Conservation (phyloP, 2,329 filamentous ascomycete genomes). For the Trichoderma gracile region DNA sequence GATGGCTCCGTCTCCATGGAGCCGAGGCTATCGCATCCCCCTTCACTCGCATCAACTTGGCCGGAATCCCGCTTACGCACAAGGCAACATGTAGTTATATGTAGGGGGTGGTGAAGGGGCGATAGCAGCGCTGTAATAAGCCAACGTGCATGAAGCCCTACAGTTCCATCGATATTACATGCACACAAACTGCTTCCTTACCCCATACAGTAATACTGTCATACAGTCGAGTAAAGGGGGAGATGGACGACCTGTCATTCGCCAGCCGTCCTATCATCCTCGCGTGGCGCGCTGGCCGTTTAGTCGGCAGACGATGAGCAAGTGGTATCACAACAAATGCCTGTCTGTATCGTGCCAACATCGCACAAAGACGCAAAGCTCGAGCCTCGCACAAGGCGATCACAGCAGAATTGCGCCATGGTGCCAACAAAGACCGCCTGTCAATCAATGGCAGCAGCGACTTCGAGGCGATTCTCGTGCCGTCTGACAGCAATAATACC, state of each 20-base stretch:
- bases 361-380: not conserved
- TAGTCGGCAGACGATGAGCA: no score
- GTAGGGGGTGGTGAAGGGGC: no score
- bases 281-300: conserved; percentile 15
- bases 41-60: conserved; percentile 18
- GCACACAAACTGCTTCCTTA: not conserved
- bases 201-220: not conserved
- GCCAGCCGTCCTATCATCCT: conserved; percentile 10
- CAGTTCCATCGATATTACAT: not conserved
- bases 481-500: no score
- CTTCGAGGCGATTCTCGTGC: not conserved
- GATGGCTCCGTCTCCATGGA: conserved; percentile 2
- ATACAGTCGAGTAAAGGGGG: conserved; percentile 5
- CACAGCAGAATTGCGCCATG: conserved; percentile 12
- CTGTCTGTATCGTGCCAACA: not conserved
- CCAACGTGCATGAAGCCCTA: conserved; percentile 15
- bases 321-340: no score
- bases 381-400: not conserved
- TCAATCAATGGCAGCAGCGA: conserved; percentile 7
- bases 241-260: conserved; percentile 13
- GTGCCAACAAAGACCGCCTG: not conserved
- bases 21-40: conserved; percentile 10
- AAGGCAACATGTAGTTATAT: not conserved
- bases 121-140: conserved; percentile 16
- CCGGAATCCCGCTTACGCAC: conserved; percentile 13